phyloP scores from a whole-genome alignment of 2,329 filamentous ascomycete genomes.

The Orbilia blumenaviensis region DNA sequence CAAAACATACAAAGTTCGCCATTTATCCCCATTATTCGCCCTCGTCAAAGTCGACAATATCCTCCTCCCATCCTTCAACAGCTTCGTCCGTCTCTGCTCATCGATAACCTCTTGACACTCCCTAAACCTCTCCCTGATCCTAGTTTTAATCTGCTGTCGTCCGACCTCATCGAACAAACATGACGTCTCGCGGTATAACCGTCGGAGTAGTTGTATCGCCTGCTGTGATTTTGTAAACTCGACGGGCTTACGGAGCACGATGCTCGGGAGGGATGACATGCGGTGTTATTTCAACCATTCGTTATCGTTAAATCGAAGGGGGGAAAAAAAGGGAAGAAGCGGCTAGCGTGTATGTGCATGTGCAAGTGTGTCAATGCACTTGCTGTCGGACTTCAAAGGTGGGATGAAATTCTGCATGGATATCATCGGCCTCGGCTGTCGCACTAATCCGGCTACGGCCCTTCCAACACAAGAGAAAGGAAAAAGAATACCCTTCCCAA shows the following conservation, averaged over 20 bases:
- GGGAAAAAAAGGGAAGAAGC: too few species aligned
- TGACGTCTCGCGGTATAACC: conserved; percentile 54
- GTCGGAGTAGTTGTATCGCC: conserved; percentile 28
- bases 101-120: conserved; percentile 25
- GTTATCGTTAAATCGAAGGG: background rate
- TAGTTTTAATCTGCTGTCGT: conserved; percentile 50
- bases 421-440: conserved; percentile 51
- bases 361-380: background rate
- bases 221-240: conserved; percentile 43
- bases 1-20: conserved; percentile 54
- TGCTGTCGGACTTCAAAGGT: conserved; percentile 17
- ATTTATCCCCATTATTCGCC: conserved; percentile 56
- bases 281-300: conserved; percentile 18
- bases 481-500: conserved; percentile 25
- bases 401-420: conserved; percentile 27
- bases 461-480: conserved; percentile 43
- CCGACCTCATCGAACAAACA: conserved; percentile 57
- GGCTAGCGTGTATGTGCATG: background rate
- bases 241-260: conserved; percentile 44
- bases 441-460: conserved; percentile 21
- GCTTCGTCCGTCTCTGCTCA: conserved; percentile 33
- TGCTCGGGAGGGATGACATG: conserved; percentile 43
- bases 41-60: conserved; percentile 54
- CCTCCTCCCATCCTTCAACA: conserved; percentile 55
- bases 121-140: conserved; percentile 55